phyloP scores from a whole-genome alignment of 2,329 filamentous ascomycete genomes.

The Endocalyx cinctus region DNA sequence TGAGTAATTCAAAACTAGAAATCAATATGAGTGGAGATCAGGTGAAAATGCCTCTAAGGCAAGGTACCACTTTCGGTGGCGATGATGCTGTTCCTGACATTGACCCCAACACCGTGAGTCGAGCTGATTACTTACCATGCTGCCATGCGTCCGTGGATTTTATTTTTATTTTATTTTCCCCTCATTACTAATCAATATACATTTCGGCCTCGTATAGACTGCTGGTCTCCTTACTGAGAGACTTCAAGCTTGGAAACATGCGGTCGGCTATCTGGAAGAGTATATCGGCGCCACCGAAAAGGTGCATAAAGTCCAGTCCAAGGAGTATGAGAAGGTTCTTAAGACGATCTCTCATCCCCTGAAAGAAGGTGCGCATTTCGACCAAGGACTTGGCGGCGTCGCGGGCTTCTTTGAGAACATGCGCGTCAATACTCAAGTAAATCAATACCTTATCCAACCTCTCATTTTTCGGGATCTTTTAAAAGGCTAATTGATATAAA shows the following conservation, averaged over 20 bases:
- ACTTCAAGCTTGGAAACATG: conserved; percentile 93
- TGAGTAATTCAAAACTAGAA: no score
- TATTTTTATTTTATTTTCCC: no score
- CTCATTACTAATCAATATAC: no score
- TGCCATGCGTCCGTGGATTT: no score
- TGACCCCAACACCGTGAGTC: conserved; percentile 53
- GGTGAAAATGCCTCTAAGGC: conserved; percentile 39
- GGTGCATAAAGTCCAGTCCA: conserved; percentile 76
- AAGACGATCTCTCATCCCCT: conserved; percentile 89
- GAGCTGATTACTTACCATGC: not conserved
- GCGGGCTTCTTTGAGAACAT: conserved; percentile 92
- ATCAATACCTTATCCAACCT: not conserved
- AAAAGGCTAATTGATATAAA: conserved; percentile 9
- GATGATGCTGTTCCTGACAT: conserved; percentile 57
- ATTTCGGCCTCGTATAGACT: conserved; percentile 58
- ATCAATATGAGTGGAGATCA: conserved; percentile 27
- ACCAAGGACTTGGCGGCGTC: conserved; percentile 80
- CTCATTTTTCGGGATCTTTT: not conserved
- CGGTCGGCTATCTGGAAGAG: conserved; percentile 84
- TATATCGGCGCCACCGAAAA: conserved; percentile 85
- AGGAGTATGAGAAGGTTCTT: conserved; percentile 91
- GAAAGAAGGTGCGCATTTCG: conserved; percentile 88
- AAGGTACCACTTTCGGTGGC: conserved; percentile 41
- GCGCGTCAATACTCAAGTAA: conserved; percentile 76
- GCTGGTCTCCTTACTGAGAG: conserved; percentile 80